Evolutionary conservation across 2,329 filamentous ascomycete genomes (phyloP), one percentile per base, ranked within the genome.

Genomic region (Arthrobotrys entomopaga): DNA sequence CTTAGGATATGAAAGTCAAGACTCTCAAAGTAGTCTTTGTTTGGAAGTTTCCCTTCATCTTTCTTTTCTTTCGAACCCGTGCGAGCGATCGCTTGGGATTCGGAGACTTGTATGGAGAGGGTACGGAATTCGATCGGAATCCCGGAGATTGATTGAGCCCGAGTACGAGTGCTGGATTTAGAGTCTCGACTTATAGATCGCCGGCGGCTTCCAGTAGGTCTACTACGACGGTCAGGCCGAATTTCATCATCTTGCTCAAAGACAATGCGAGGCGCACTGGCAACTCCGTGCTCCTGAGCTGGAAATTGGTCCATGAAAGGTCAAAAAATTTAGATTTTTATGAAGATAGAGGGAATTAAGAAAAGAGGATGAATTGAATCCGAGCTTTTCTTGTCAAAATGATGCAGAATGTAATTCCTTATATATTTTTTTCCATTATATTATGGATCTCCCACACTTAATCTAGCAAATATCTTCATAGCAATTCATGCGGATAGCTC

Each of bases 61-160:
- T 80, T 81, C 6, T 81, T 80, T 19, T 76, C 64, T 0, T 71
- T 76, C 29, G 64, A 60, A 7, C 50, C 75, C 10, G 43, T 38
- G 34, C 79, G 79, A 13, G 75, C 26, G 2, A 72, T 71, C 6
- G 81, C 77, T 22, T 80, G 81, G 50, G 81, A 81, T 77, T 83
- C 81, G 67, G 80, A 79, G 4, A 82, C 81, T 10, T 82, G 81
- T 63, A 82, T 82, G 50, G 82, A 83, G 3, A 83, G 76, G 15
- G 81, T 82, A n/a, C 81, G 81, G 69, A 83, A 83, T 65, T 82
- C 80, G 61, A 83, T 83, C 43, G 80, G 82, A 2, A 82, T 77
- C 26, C 81, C 82, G 0, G 80, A 79, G 76, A 81, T 75, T 22
- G 57, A 71, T 16, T 61, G 26, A 8, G 69, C 64, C 50, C 58